Base-by-base conservation (phyloP, 129 eudicot genomes). In the Lactuca saligna region DNA sequence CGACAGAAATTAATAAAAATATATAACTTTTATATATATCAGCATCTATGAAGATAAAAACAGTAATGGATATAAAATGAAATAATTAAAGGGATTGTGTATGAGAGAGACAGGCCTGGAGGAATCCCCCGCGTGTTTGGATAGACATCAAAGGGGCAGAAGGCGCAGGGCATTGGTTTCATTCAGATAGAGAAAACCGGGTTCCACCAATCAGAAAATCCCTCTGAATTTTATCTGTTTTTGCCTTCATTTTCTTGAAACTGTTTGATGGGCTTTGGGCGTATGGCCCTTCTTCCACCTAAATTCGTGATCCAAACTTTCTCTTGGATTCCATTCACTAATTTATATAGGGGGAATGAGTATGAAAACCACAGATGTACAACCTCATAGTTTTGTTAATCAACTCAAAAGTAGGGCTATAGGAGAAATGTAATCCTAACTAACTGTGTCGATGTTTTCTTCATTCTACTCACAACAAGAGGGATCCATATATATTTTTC, bases 291-390 rank as follows among this genome's bases (percentile, higher is more conserved):
- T 58, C 48, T 14, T 11, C 76, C 61, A 20, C 71, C 61, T 63
- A 53, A 15, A 53, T 53, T 53, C 57, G 3, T 53, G 32, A 20
- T 29, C 67, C 72, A 48, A 37, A 35, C 17, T 35, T 14, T 41
- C 17, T 31, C 56, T 81, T 61, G 82, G 86, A 82, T 82, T 74
- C 86, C 86, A 39, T 78, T 74, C 81, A 74, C 83, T 25, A 25
- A 25, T 25, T 25, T 25, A 25, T 25, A 82, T 74, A 35, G 49
- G 62, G 9, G 17, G 10, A 33, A 32, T 25, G 20, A 15, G 57
- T 3, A 8, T 17, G 7, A 17, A 17, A 65, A 65, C 49, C 54
- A 13, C 8, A 33, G 62, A 56, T 57, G 38, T 25, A 57, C 39
- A 33, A 33, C 54, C 34, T 44, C 8, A 25, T 16, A n/a, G 32